phyloP scores from a whole-genome alignment of 345 rosid genomes.

The Brassica nigra region DNA sequence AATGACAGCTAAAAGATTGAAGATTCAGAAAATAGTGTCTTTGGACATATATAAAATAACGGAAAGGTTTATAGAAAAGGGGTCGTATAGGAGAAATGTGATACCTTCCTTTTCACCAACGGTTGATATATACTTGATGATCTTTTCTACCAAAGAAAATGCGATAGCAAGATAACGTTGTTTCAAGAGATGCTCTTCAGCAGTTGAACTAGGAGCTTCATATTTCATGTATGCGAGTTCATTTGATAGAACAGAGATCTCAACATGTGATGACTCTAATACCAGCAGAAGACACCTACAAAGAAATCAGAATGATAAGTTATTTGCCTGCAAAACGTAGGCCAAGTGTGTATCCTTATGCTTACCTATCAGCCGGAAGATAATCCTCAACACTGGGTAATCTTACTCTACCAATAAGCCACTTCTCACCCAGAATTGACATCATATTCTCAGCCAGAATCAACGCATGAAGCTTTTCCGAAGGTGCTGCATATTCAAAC shows the following conservation, averaged over 20 bases:
- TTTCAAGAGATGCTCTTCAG: conserved; percentile 55
- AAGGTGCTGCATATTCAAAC: conserved; percentile 61
- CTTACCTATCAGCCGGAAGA: conserved; percentile 68
- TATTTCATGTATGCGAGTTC: conserved; percentile 80
- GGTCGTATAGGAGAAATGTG: neutral
- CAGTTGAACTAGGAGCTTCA: conserved; percentile 70
- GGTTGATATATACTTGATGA: conserved; percentile 62
- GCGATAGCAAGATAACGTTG: conserved; percentile 61
- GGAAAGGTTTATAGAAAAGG: neutral
- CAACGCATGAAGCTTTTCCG: conserved; percentile 78
- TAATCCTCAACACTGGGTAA: conserved; percentile 54
- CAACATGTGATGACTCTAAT: conserved; percentile 82
- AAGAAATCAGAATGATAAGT: conserved; percentile 8
- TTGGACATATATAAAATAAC: neutral
- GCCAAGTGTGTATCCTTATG: neutral
- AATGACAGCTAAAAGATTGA: conserved; percentile 7
- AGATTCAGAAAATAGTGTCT: conserved; percentile 2
- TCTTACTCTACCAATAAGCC: conserved; percentile 64
- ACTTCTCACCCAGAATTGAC: conserved; percentile 64
- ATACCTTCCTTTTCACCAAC: conserved; percentile 65
- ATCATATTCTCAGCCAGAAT: conserved; percentile 75
- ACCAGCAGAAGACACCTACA: conserved; percentile 86
- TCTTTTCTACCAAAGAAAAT: conserved; percentile 84
- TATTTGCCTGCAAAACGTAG: conserved; percentile 4
- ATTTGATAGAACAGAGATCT: conserved; percentile 79